These are phyloP conservation scores for Theobroma grandiflorum DNA, from an alignment of 441 rosid genomes.

Conservation along the genomic window DNA sequence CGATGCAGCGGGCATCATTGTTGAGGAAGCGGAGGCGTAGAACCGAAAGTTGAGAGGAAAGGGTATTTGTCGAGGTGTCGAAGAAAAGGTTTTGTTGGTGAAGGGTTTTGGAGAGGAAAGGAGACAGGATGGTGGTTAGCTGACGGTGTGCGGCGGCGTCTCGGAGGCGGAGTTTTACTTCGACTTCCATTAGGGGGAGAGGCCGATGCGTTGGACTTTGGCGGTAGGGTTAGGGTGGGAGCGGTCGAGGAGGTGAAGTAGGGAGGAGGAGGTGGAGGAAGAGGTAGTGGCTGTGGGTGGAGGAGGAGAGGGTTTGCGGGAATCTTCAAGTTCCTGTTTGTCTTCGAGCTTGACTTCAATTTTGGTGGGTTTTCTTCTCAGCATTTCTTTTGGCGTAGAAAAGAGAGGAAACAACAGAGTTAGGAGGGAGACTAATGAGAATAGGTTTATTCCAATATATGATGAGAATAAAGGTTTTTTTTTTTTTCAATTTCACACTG, in stretches of 20 bases:
- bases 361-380: slow-evolving; percentile 80
- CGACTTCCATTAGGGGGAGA: slow-evolving; percentile 78
- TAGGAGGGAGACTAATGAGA: too few relatives aligned
- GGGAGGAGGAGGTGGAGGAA: slow-evolving; percentile 47
- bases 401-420: too few relatives aligned
- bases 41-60: slow-evolving; percentile 66
- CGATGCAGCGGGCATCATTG: slow-evolving; percentile 51
- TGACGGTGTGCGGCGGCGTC: slow-evolving; percentile 50
- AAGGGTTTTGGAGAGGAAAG: slow-evolving; percentile 62
- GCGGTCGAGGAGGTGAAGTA: slow-evolving; percentile 61
- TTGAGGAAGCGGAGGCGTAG: slow-evolving; percentile 74
- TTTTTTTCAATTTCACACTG: too few relatives aligned
- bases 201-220: slow-evolving; percentile 74
- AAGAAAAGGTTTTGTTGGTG: slow-evolving; percentile 75
- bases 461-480: too few relatives aligned
- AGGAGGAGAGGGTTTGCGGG: slow-evolving; percentile 50
- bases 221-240: slow-evolving; percentile 54
- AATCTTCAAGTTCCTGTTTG: slow-evolving; percentile 82
- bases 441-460: too few relatives aligned
- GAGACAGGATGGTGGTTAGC: slow-evolving; percentile 57
- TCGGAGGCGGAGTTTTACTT: slow-evolving; percentile 72
- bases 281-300: slow-evolving; percentile 36
- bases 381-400: slow-evolving; percentile 51
- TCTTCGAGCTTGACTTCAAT: slow-evolving; percentile 88
- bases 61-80: slow-evolving; percentile 58